Conservation (phyloP, 306 rosid species). For the Inga leiocalycina region DNA sequence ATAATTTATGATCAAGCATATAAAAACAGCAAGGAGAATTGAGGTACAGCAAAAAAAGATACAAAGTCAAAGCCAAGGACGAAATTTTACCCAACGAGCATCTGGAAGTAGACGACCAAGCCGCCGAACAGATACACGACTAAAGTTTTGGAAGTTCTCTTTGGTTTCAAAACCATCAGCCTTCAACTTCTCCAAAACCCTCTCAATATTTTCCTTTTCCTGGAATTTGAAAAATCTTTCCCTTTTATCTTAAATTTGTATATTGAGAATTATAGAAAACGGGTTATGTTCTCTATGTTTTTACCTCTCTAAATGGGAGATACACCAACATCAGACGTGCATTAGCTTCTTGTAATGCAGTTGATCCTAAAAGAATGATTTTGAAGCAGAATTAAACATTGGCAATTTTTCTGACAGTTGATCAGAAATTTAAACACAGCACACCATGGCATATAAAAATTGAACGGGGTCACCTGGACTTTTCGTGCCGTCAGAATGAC, state of each 20-base stretch:
- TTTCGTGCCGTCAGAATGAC: slow-evolving; percentile 13
- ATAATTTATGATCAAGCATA: neutral
- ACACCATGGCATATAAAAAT: neutral
- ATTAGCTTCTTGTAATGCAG: slow-evolving; percentile 47
- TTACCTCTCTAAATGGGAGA: slow-evolving; percentile 60
- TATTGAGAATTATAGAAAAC: neutral
- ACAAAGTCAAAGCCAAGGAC: slow-evolving; percentile 5
- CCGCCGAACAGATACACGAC: slow-evolving; percentile 66
- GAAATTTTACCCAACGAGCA: slow-evolving; percentile 67
- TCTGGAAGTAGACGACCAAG: slow-evolving; percentile 77
- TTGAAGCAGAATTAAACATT: slow-evolving; percentile 16
- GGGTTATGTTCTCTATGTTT: neutral
- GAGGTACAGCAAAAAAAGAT: neutral
- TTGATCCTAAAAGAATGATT: slow-evolving; percentile 45
- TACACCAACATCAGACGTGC: slow-evolving; percentile 61
- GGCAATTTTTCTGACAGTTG: slow-evolving; percentile 1
- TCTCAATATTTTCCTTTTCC: slow-evolving; percentile 66
- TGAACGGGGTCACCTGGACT: slow-evolving; percentile 28
- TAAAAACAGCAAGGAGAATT: neutral
- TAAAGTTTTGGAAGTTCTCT: slow-evolving; percentile 48
- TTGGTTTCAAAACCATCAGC: slow-evolving; percentile 33
- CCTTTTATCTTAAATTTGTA: neutral
- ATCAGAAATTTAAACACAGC: neutral
- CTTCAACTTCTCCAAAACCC: slow-evolving; percentile 46
- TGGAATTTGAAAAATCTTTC: slow-evolving; percentile 23